phyloP scores from a whole-genome alignment of 768 basidiomycete genomes.

The Mycena leptocephala region DNA sequence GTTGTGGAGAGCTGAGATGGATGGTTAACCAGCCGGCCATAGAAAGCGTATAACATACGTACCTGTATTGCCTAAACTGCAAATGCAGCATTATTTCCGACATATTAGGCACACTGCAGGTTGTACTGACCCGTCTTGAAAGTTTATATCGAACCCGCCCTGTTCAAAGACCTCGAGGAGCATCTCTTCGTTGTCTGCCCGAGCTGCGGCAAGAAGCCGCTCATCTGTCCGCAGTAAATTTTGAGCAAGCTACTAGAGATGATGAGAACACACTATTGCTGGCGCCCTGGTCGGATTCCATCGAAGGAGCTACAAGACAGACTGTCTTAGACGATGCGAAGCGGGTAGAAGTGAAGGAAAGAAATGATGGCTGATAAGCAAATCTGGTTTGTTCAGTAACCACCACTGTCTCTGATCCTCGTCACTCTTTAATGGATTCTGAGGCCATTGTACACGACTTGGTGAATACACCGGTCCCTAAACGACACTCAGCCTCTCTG shows the following conservation, averaged over 20 bases:
- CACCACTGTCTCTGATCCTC: conserved; percentile 8
- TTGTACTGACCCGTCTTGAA: conserved; percentile 78
- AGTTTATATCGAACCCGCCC: conserved; percentile 80
- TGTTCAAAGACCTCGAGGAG: conserved; percentile 73
- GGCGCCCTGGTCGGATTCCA: conserved; percentile 44
- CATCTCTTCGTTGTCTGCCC: conserved; percentile 80
- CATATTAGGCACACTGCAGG: conserved; percentile 16
- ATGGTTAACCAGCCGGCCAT: not conserved
- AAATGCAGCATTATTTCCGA: conserved; percentile 41
- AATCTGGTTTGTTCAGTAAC: conserved; percentile 25
- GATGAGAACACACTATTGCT: conserved; percentile 48
- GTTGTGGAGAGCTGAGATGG: conserved; percentile 73
- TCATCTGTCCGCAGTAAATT: conserved; percentile 66
- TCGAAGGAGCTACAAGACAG: too few relatives aligned
- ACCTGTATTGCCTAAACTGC: conserved; percentile 87
- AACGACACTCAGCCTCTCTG: conserved; percentile 18
- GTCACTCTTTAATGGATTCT: conserved; percentile 1
- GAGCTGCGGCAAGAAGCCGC: conserved; percentile 80
- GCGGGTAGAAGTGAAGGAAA: conserved; percentile 1
- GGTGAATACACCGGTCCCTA: conserved; percentile 31
- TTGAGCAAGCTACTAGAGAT: not conserved
- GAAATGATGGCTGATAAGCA: not conserved
- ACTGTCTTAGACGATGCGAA: conserved; percentile 35
- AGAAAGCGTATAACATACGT: conserved; percentile 35
- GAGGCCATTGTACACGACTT: conserved; percentile 23